Conservation (phyloP, 345 rosid genomes). For the Heritiera littoralis region DNA sequence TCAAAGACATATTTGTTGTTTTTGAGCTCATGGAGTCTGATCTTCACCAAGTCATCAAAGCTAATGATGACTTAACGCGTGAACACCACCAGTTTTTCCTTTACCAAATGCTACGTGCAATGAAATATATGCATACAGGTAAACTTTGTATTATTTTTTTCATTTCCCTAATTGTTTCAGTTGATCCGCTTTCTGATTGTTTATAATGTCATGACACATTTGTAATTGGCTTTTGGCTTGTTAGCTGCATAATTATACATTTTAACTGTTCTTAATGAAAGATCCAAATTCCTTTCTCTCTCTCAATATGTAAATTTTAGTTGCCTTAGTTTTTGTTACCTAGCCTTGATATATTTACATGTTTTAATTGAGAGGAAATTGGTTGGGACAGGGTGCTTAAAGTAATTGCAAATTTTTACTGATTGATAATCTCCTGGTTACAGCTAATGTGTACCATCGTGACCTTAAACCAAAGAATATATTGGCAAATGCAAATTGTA, state of each 20-base stretch:
- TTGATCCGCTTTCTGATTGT: background rate
- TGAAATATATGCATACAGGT: constrained; percentile 99
- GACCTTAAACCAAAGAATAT: constrained; percentile 99
- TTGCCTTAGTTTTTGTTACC: constrained; percentile 10
- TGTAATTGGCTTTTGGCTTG: background rate
- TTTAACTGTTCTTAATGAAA: background rate
- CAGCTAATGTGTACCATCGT: constrained; percentile 96
- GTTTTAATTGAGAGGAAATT: background rate
- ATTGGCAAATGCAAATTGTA: constrained; percentile 96
- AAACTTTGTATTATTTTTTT: background rate
- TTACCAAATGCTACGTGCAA: constrained; percentile 95
- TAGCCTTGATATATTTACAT: background rate
- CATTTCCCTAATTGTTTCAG: background rate
- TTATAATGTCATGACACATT: background rate
- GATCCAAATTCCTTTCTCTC: background rate
- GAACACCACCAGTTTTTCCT: constrained; percentile 98
- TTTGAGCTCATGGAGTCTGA: constrained; percentile 99
- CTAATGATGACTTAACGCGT: constrained; percentile 92
- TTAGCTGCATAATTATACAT: background rate
- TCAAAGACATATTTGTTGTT: constrained; percentile 60
- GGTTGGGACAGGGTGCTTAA: background rate
- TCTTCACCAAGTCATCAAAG: constrained; percentile 97
- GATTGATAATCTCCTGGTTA: constrained; percentile 27
- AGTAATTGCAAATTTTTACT: constrained; percentile 27
- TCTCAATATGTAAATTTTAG: background rate